Conservation (phyloP, 2,329 filamentous ascomycete species). For the Aspergillus terreus region DNA sequence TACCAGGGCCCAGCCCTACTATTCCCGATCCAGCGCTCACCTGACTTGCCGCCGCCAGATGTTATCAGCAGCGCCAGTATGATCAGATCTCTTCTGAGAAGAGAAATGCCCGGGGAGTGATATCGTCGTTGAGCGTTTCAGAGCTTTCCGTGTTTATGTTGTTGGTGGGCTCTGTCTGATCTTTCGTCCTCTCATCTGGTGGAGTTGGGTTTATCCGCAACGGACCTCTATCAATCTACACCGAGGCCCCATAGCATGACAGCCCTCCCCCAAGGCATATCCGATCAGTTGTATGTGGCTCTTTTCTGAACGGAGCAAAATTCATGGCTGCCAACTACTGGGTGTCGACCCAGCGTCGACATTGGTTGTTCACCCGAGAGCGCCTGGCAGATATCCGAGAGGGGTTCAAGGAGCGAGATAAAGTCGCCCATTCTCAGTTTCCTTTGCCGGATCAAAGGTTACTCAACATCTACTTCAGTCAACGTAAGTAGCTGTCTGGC, state of each 20-base stretch:
- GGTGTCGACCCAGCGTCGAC: slow-evolving; percentile 84
- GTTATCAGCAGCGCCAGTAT: background rate
- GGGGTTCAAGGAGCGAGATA: slow-evolving; percentile 73
- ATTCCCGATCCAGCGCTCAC: slow-evolving; percentile 24
- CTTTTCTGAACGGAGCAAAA: background rate
- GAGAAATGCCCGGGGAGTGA: too few species aligned
- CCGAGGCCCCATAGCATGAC: too few species aligned
- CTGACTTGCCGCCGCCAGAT: background rate
- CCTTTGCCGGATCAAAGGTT: slow-evolving; percentile 78
- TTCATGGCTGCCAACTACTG: slow-evolving; percentile 93
- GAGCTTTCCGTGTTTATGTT: too few species aligned
- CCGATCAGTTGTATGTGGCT: background rate
- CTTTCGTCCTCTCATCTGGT: background rate
- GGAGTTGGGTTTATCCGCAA: background rate
- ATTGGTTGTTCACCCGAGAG: slow-evolving; percentile 87
- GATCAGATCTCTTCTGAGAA: too few species aligned
- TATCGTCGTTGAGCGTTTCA: too few species aligned
- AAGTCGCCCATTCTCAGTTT: slow-evolving; percentile 70
- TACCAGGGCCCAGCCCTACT: slow-evolving; percentile 27
- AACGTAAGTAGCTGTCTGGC: slow-evolving; percentile 58
- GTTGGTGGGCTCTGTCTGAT: background rate
- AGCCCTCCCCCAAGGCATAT: background rate
- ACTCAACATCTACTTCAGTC: slow-evolving; percentile 86
- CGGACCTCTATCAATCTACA: background rate
- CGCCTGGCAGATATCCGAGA: slow-evolving; percentile 72